Percentiles rank a stretch among this genome's conserved stretches.
Evolutionary conservation across 306 rosid species (phyloP).

Genomic region (Hylodesmum podocarpum): DNA sequence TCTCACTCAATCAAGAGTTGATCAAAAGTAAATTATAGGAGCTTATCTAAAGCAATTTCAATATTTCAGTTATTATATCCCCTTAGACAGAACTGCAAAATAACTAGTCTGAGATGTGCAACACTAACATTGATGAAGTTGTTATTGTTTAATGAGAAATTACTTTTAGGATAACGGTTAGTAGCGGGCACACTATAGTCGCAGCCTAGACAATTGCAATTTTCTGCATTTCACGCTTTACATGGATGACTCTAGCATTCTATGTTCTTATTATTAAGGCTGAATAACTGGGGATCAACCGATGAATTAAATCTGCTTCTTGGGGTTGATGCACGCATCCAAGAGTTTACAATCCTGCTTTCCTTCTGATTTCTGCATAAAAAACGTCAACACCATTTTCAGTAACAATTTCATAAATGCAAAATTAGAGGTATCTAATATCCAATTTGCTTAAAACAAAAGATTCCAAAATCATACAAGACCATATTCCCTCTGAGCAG

Average conservation of each 20-base stretch:
- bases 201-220: not conserved
- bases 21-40: not conserved
- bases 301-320: constrained; percentile 69
- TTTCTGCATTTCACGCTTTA: constrained; percentile 22
- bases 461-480: constrained; percentile 58
- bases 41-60: not conserved
- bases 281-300: not conserved
- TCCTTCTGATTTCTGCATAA: constrained; percentile 89
- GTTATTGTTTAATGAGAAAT: not conserved
- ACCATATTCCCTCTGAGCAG: constrained; percentile 95
- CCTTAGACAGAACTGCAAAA: not conserved
- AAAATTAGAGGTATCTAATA: not conserved
- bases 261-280: not conserved
- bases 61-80: not conserved
- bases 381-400: constrained; percentile 22
- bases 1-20: constrained; percentile 59
- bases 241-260: not conserved
- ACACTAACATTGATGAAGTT: not conserved
- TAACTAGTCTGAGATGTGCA: not conserved
- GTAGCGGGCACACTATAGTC: not conserved
- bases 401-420: constrained; percentile 3
- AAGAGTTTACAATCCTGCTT: constrained; percentile 92
- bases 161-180: not conserved
- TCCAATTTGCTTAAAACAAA: not conserved
- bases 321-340: constrained; percentile 97